Evolutionary conservation across 148 eudicot genomes (phyloP), one percentile per base, ranked within the genome.

Genomic region (Vaccinium macrocarpon): DNA sequence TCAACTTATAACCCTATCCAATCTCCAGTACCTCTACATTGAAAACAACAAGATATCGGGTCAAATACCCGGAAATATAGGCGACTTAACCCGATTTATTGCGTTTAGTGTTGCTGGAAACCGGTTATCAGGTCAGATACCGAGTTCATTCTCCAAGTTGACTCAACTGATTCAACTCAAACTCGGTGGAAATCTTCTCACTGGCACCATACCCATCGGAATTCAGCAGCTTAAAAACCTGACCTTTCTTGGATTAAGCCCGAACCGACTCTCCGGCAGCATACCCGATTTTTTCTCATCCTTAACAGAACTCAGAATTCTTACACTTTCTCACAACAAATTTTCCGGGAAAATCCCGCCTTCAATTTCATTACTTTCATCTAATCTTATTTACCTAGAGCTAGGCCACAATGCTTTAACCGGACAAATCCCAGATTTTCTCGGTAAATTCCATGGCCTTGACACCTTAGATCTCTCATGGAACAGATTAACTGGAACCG

Each of bases 381-480:
- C 92, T 0, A 49, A 48, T 2, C 71, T 90, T 4, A 8, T 1
- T 0, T 84, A 82, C 57, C 88, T 92, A 0, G 87, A 90, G 75
- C 76, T 92, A 1, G 88, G 89, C 3, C 89, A 90, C 87, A 92
- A 92, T 35, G 25, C 42, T 6, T 79, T 92, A 12, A 71, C 90
- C 0, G 94, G 94, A 3, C 49, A 70, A 72, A 90, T 92, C 87
- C 94, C 92, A 14, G 86, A 84, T 66, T 92, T 84, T 79, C 87
- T 92, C 0, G 91, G 94, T n/a, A 87, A 84, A 15, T 89, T 92
- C 42, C 85, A 75, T 0, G 82, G 84, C 0, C 88, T 92, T 0
- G 91, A 90, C 83, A 92, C 92, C 2, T 66, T 92, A 80, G 89
- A 85, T 77, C 89, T 92, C 8, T 90, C 92, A 16, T 84, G 81